Evolutionary conservation across 192 early-diverging fungal species (phyloP).

Genomic region (Thamnidium elegans): DNA sequence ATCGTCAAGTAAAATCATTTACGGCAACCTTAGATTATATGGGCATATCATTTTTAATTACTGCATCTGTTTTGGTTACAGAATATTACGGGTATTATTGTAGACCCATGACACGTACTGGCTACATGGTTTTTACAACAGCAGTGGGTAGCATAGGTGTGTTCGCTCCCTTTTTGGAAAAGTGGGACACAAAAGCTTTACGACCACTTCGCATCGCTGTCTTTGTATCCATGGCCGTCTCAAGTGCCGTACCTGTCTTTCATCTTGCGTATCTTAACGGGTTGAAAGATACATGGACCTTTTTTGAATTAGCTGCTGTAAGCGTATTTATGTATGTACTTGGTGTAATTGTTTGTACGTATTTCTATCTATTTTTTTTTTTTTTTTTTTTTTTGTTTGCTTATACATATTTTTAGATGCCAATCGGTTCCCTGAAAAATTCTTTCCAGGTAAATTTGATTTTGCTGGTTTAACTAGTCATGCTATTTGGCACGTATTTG

Average conservation of each 20-base stretch:
- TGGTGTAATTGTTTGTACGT: constrained; percentile 55
- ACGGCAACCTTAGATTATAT: constrained; percentile 62
- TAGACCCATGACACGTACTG: constrained; percentile 28
- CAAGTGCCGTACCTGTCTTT: constrained; percentile 47
- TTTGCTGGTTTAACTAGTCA: constrained; percentile 55
- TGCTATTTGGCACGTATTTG: constrained; percentile 62
- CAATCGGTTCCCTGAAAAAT: constrained; percentile 60
- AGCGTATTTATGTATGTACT: constrained; percentile 52
- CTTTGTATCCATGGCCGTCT: constrained; percentile 52
- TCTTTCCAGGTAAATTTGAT: constrained; percentile 60
- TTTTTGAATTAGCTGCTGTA: constrained; percentile 46
- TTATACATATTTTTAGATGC: constrained; percentile 37
- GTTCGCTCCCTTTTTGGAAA: constrained; percentile 51
- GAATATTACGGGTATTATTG: constrained; percentile 64
- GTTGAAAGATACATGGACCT: constrained; percentile 38
- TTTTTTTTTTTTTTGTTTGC: background rate
- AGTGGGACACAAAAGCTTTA: constrained; percentile 50
- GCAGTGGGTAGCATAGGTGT: constrained; percentile 48
- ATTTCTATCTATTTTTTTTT: background rate
- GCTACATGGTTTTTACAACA: constrained; percentile 52
- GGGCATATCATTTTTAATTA: constrained; percentile 61
- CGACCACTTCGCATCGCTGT: constrained; percentile 55
- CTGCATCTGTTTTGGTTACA: constrained; percentile 53
- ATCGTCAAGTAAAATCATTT: constrained; percentile 48
- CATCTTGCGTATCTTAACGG: constrained; percentile 51